Evolutionary conservation across 352 stramenopile species (phyloP).

Genomic region (Pythium volutum): DNA sequence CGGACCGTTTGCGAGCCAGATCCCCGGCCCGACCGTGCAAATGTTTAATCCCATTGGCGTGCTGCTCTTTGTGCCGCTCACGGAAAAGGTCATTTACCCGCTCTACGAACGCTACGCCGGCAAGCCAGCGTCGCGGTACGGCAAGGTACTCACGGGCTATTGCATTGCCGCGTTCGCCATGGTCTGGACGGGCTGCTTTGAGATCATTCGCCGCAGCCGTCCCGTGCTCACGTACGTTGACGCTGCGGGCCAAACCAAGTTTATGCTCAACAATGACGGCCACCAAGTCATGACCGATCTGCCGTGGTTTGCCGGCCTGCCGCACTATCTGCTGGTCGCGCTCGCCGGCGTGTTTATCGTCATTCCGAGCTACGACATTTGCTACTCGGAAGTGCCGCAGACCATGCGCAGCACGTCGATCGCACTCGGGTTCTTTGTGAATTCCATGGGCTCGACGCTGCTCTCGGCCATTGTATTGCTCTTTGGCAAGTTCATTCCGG

Average conservation of each 20-base stretch:
- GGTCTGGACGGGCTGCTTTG: slow-evolving; percentile 26
- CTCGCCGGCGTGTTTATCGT: slow-evolving; percentile 23
- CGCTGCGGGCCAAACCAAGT: slow-evolving; percentile 14
- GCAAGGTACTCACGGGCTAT: slow-evolving; percentile 18
- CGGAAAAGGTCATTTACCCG: slow-evolving; percentile 39
- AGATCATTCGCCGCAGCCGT: slow-evolving; percentile 17
- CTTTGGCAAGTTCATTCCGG: slow-evolving; percentile 43
- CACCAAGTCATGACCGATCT: slow-evolving; percentile 28
- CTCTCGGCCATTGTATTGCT: slow-evolving; percentile 47
- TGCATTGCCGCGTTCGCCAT: slow-evolving; percentile 15
- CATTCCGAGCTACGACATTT: slow-evolving; percentile 35
- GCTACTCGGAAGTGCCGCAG: slow-evolving; percentile 40
- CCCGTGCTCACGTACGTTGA: slow-evolving; percentile 23
- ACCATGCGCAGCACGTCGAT: slow-evolving; percentile 35
- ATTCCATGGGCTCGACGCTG: slow-evolving; percentile 24
- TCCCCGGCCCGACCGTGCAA: slow-evolving; percentile 43
- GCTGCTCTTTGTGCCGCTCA: slow-evolving; percentile 37
- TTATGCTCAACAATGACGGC: slow-evolving; percentile 22
- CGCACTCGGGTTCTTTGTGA: slow-evolving; percentile 37
- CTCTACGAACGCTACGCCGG: slow-evolving; percentile 37
- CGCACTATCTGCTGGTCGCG: slow-evolving; percentile 40
- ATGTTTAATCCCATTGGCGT: slow-evolving; percentile 46
- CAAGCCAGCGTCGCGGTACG: slow-evolving; percentile 35
- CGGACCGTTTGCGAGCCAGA: slow-evolving; percentile 32
- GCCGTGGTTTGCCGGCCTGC: slow-evolving; percentile 37